Conservation (phyloP, 1,139 yeast genomes). For the Nakaseomyces bracarensis region DNA sequence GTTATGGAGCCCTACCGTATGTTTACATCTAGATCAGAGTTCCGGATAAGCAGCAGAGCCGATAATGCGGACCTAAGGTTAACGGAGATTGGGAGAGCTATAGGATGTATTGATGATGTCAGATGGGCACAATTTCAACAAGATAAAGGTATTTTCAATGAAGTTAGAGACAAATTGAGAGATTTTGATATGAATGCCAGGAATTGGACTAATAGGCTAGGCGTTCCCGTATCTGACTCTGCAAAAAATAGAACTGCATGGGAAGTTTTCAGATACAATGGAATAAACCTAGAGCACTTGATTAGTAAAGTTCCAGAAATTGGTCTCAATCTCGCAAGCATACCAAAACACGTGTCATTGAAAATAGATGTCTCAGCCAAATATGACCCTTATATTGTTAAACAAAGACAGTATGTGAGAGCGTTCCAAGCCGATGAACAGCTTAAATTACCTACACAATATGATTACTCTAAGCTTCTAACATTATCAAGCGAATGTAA, state of each 20-base stretch:
- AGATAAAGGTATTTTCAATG: slow-evolving; percentile 43
- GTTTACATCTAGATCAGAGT: slow-evolving; percentile 96
- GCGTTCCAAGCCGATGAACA: slow-evolving; percentile 83
- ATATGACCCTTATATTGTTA: slow-evolving; percentile 70
- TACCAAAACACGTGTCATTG: slow-evolving; percentile 48
- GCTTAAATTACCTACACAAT: slow-evolving; percentile 54
- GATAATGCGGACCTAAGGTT: slow-evolving; percentile 89
- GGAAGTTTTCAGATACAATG: slow-evolving; percentile 45
- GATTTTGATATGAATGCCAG: slow-evolving; percentile 43
- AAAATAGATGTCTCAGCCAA: slow-evolving; percentile 72
- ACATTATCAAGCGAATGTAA: slow-evolving; percentile 70
- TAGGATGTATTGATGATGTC: slow-evolving; percentile 58
- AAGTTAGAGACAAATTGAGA: slow-evolving; percentile 41
- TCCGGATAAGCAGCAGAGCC: slow-evolving; percentile 77
- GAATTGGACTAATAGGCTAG: slow-evolving; percentile 48
- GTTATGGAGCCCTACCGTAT: slow-evolving; percentile 96
- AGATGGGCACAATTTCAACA: slow-evolving; percentile 46
- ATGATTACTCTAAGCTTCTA: slow-evolving; percentile 47
- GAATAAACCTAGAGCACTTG: slow-evolving; percentile 33
- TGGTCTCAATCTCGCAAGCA: slow-evolving; percentile 16
- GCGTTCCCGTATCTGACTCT: slow-evolving; percentile 34
- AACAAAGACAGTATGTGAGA: slow-evolving; percentile 60
- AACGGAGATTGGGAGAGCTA: slow-evolving; percentile 55
- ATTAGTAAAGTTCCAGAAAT: slow-evolving; percentile 32
- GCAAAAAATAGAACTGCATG: slow-evolving; percentile 47